Base-by-base conservation (phyloP, 2,329 filamentous ascomycete species). In the Parastagonospora nodorum region DNA sequence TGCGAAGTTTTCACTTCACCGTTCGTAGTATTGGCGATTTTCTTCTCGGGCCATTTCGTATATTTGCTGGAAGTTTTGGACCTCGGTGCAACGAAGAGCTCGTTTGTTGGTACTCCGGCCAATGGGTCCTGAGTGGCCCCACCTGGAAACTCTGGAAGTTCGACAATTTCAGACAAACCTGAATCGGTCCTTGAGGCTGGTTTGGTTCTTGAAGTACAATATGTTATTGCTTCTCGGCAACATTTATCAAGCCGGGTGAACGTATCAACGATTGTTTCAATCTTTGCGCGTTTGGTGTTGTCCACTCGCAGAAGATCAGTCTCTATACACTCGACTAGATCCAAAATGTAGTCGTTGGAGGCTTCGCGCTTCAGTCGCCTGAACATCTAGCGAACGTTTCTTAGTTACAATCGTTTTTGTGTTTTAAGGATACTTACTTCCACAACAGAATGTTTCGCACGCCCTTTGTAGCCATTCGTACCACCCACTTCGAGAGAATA, bases 281-380 rank as follows among this genome's bases (percentile, higher is more conserved):
- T 45, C 16, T 24, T 30, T 6, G 37, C 45, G 10, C 45, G 45
- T 8, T 36, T 42, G 8, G 14, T 1, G 10, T 12, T 39, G 8
- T 48, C 19, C 30, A 48, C 28, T 24, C 30, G 14, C 10, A 48
- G 37, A 11, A 48, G 10, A 14, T 42, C 5, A 4, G 11, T n/a
- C 14, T 48, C 11, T 5, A 48, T 24, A 15, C 12, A 48, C 12
- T 48, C 45, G 3, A 48, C 12, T 9, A 48, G 38, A 14, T 42
- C 45, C 15, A 48, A 27, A 6, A 48, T 14, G 30, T 35, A 42
- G 12, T 48, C 45, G 37, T 38, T 48, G 19, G 38, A 48, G 30
- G 28, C 15, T 8, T 36, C 16, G 4, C 27, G n/a, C 30, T 36
- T 31, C 14, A 38, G 40, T 9, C 5, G 14, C 19, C 16, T 32